Evolutionary conservation across 768 basidiomycete species (phyloP).

Genomic region (Suillus subluteus): DNA sequence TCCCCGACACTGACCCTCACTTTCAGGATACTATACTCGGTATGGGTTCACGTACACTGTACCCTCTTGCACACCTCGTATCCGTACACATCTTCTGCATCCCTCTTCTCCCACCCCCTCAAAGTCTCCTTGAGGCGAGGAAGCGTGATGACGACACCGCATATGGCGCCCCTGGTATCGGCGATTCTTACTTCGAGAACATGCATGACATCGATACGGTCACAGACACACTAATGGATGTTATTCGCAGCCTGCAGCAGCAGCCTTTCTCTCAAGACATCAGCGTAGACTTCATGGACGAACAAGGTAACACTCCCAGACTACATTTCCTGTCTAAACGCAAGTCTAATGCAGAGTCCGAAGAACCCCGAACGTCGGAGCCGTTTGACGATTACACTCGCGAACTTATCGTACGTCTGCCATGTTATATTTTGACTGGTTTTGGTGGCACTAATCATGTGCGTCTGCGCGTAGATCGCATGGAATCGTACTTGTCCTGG

Average conservation of each 20-base stretch:
- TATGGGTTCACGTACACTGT: slow-evolving; percentile 48
- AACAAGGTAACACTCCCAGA: not conserved
- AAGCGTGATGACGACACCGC: slow-evolving; percentile 1
- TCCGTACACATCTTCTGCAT: slow-evolving; percentile 42
- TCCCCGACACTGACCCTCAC: not conserved
- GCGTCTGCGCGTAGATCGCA: slow-evolving; percentile 33
- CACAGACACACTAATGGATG: slow-evolving; percentile 8
- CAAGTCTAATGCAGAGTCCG: not conserved
- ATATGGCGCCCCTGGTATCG: slow-evolving; percentile 12
- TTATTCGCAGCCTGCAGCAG: not conserved
- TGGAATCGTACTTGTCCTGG: slow-evolving; percentile 46
- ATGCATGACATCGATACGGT: slow-evolving; percentile 23
- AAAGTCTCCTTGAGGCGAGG: slow-evolving; percentile 12
- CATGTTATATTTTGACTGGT: not conserved
- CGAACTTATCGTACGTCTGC: slow-evolving; percentile 9
- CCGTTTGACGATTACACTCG: slow-evolving; percentile 5
- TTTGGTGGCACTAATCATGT: not conserved
- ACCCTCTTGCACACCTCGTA: slow-evolving; percentile 39
- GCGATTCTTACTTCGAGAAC: not conserved
- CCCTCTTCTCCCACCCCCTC: not conserved
- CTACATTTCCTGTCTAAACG: not conserved
- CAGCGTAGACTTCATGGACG: not conserved
- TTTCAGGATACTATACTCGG: slow-evolving; percentile 42
- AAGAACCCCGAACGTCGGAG: not conserved
- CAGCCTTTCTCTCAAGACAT: not conserved